phyloP scores from a whole-genome alignment of 768 basidiomycete genomes.

The Tylopilus balloui region DNA sequence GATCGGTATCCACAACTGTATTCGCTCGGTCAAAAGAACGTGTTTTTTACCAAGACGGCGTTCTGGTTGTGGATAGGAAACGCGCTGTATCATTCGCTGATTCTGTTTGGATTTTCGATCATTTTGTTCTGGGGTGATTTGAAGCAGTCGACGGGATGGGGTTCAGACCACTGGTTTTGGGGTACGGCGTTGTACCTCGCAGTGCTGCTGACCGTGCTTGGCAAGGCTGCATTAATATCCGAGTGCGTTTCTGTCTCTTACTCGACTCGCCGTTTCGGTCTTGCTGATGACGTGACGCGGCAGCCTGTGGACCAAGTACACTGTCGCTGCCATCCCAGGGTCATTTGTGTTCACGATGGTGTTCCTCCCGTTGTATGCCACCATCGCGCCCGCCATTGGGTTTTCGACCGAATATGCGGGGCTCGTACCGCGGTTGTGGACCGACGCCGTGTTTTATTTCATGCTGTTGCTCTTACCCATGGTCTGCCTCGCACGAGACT shows the following conservation, averaged over 20 bases:
- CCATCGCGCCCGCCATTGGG: slow-evolving; percentile 78
- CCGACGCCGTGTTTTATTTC: slow-evolving; percentile 85
- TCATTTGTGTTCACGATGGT: slow-evolving; percentile 97
- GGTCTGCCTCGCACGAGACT: slow-evolving; percentile 82
- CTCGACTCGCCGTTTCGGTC: neutral
- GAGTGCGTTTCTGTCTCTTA: slow-evolving; percentile 61
- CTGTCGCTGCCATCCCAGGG: slow-evolving; percentile 95
- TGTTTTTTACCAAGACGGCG: slow-evolving; percentile 84
- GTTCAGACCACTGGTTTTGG: slow-evolving; percentile 98
- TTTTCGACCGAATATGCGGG: slow-evolving; percentile 90
- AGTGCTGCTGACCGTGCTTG: slow-evolving; percentile 90
- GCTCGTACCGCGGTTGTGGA: slow-evolving; percentile 89
- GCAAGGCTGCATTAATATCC: slow-evolving; percentile 90
- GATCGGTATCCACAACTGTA: slow-evolving; percentile 98
- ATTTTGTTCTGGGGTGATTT: slow-evolving; percentile 81
- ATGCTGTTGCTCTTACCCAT: slow-evolving; percentile 79
- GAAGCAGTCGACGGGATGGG: slow-evolving; percentile 72
- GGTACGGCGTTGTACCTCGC: slow-evolving; percentile 94
- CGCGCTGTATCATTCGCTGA: slow-evolving; percentile 66
- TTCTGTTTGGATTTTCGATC: slow-evolving; percentile 5
- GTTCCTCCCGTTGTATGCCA: slow-evolving; percentile 86
- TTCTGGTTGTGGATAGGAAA: slow-evolving; percentile 94
- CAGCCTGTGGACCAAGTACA: slow-evolving; percentile 99
- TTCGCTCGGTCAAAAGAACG: slow-evolving; percentile 88
- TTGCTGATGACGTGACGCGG: slow-evolving; percentile 2